Conservation (phyloP, 1,284 basidiomycete genomes). For the Leccinum glutinopallens region DNA sequence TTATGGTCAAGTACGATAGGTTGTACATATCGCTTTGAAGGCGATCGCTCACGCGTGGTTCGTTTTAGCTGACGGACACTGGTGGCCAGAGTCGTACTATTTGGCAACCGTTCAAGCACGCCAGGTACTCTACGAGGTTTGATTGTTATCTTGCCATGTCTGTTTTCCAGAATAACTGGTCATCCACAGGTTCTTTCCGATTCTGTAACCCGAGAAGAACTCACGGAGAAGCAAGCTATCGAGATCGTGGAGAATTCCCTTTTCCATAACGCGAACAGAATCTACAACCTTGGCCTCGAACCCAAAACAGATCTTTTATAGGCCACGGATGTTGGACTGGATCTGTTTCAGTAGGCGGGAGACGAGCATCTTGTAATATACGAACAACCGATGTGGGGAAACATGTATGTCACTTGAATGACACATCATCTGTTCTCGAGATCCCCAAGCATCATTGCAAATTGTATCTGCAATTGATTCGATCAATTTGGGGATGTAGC, state of each 20-base stretch:
- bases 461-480: neutral
- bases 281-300: slow-evolving; percentile 32
- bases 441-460: neutral
- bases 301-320: slow-evolving; percentile 26
- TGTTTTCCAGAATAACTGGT: neutral
- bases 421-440: neutral
- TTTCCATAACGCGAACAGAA: slow-evolving; percentile 36
- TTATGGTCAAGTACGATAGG: slow-evolving; percentile 69
- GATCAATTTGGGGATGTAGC: neutral
- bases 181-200: slow-evolving; percentile 28
- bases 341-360: neutral
- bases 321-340: neutral
- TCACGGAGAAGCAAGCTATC: slow-evolving; percentile 32
- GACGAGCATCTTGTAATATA: neutral
- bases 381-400: neutral
- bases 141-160: neutral
- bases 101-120: slow-evolving; percentile 65
- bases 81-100: slow-evolving; percentile 76
- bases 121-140: slow-evolving; percentile 58
- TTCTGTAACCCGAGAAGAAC: slow-evolving; percentile 25
- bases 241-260: slow-evolving; percentile 30
- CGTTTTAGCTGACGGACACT: slow-evolving; percentile 67
- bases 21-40: neutral
- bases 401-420: neutral
- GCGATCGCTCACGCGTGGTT: slow-evolving; percentile 12